Evolutionary conservation across 768 basidiomycete species (phyloP), one percentile per base, ranked within the genome.

Genomic region (Calocera cornea): DNA sequence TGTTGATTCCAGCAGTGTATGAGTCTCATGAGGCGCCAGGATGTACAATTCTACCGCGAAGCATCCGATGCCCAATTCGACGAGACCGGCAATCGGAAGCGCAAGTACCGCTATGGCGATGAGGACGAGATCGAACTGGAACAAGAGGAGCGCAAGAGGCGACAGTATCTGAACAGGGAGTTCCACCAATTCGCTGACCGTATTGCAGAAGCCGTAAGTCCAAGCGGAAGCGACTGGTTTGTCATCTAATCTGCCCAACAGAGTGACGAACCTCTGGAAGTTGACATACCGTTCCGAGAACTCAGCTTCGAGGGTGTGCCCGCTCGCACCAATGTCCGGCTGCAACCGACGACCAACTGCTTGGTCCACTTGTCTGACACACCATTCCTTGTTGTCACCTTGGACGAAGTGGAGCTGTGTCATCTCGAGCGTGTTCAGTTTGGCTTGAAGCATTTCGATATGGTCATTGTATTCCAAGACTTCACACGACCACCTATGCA

Each of bases 111-210:
- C 66, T 97, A 97, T 73, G 94, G 94, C 33, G 97, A 98, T 73
- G 97, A 99, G 76, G 97, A 99, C 75, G 97, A 98, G 78, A 94
- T 98, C 69, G 95, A 98, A 80, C 90, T 95, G 79, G 97, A 98
- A 75, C 95, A 98, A 74, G 92, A 94, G 75, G 97, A 99, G 76
- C 82, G 95, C 64, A 92, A 89, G 77, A 87, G 93, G 34, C 81
- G 94, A 65, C 89, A 89, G 65, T 81, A 88, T 76, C 80, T 97
- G 40, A 98, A 99, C 80, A 92, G 88, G 74, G 92, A 97, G 74
- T 94, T 98, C 77, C 93, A 91, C 74, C 80, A 85, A 27, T 99
- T 97, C 76, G 89, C 94, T 0, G 90, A 95, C 74, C 92, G 91
- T 76, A 83, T 98, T 64, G 87, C 92, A 1, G 91, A 95, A 72